Evolutionary conservation across 441 rosid genomes (phyloP), one percentile per base, ranked within the genome.

Genomic region (Corymbia calophylla): DNA sequence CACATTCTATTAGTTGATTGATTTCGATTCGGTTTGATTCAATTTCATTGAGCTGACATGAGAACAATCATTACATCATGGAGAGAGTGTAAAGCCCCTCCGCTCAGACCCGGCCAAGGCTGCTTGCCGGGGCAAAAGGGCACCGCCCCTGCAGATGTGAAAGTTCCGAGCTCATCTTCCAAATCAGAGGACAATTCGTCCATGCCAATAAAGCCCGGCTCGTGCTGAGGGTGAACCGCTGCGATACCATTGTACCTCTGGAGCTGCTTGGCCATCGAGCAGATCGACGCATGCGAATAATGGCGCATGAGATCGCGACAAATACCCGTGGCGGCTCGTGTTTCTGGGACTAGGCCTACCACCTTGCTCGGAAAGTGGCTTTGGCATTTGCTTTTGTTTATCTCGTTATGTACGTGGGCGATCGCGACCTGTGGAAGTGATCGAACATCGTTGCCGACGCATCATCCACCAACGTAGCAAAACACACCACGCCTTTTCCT

Each of bases 1-100:
- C 17, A 0, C 17, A 53, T n/a, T 64, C 31, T 8, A 14, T n/a
- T 1, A 0, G 3, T 16, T 2, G 21, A 66, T n/a, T n/a, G 32
- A 66, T 66, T 66, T 66, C 21, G 39, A 66, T 64, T n/a, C 2
- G 35, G 31, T 62, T 60, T 6, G 15, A 14, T 58, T 25, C n/a
- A 58, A 5, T 58, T 64, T n/a, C n/a, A 1, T 64, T 7, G 8
- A 39, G 9, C 15, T 2, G 19, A 15, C 19, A n/a, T n/a, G 2
- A 11, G 70, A n/a, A 29, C 35, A n/a, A 31, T 16, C 11, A 8
- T 66, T 66, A 66, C 31, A 66, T 29, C 32, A 13, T 16, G 39
- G 19, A 15, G 9, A 29, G 35, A n/a, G 73, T 4, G 39, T 66
- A 18, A 35, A 70, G 35, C 35, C 81, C 14, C 81, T 70, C 25